Conservation (phyloP, 768 basidiomycete species). For the Hypsizygus marmoreus region DNA sequence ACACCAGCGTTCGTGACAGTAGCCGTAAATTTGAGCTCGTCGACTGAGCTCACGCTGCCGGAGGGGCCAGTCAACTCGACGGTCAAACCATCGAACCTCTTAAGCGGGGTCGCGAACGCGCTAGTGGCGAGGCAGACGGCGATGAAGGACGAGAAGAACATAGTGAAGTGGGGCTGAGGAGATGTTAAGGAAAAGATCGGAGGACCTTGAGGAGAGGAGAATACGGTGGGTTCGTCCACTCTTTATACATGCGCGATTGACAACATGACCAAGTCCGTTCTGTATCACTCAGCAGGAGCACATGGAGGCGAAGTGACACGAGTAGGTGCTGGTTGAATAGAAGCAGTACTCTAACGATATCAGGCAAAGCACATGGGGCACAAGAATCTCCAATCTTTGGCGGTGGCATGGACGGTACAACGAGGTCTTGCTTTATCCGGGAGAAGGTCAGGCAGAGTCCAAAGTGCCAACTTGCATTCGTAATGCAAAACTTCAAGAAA, state of each 20-base stretch:
- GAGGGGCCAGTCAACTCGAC: slow-evolving; percentile 32
- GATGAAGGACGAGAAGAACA: slow-evolving; percentile 31
- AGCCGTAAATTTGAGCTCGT: slow-evolving; percentile 42
- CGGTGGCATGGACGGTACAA: neutral
- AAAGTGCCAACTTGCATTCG: neutral
- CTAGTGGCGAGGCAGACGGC: slow-evolving; percentile 28
- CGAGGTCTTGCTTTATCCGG: neutral
- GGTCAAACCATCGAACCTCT: slow-evolving; percentile 30
- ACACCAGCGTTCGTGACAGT: slow-evolving; percentile 42
- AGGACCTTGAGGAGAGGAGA: too few relatives aligned
- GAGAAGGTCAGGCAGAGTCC: neutral
- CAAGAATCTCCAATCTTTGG: neutral
- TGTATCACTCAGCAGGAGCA: too few relatives aligned
- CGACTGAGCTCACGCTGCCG: slow-evolving; percentile 34
- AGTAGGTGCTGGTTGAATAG: too few relatives aligned
- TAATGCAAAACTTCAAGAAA: neutral
- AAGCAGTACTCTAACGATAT: neutral
- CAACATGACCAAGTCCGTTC: too few relatives aligned
- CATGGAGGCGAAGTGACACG: too few relatives aligned
- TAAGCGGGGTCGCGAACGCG: slow-evolving; percentile 33
- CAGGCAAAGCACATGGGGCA: neutral
- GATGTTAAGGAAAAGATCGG: too few relatives aligned
- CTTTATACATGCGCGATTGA: too few relatives aligned
- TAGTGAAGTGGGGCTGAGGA: too few relatives aligned
- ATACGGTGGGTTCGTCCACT: too few relatives aligned